Base-by-base conservation (phyloP, 1,139 yeast species). In the Pneumocystis murina region DNA sequence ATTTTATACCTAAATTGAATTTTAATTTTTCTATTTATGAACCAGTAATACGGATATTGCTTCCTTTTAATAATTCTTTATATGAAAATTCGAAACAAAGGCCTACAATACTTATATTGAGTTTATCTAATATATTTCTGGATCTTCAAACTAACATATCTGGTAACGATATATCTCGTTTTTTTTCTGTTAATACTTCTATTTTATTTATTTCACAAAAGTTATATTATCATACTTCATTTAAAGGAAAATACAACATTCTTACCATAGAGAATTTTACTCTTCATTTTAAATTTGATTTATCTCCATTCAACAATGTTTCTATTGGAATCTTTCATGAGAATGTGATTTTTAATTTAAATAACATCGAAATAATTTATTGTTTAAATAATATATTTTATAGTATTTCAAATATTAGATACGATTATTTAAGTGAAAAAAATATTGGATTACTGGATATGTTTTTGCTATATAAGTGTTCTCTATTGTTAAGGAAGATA, bases 1-100 rank as follows among this genome's bases (percentile, higher is more conserved):
- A 62, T 24, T 59, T 61, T 12, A 63, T 73, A 66, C 78, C 79
- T 1, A 67, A 71, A 40, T 71, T 76, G 4, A 69, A 70, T 36
- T 63, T 76, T 58, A 72, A 72, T 62, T 67, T 76, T 57, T 71
- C 73, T 6, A 69, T 76, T 17, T 75, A 73, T 61, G 78, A 76
- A 62, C 77, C 78, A 0, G 76, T 77, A 1, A 71, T 75, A 0
- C 68, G 78, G 43, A 64, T 76, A 35, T 66, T 61, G 33, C 62
- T 62, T 28, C 40, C 62, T 39, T 65, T 61, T 33, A 58, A 39
- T 36, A 59, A 58, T 14, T 43, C 55, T 24, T 58, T 41, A 16
- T 12, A 33, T 41, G n/a, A 33, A 17, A 58, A 39, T 24, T 12
- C 12, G 14, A 43, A 28, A 36, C 36, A 67, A 64, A 24, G 41